These are phyloP conservation scores for Cyclanthera cordifolia DNA, from an alignment of 306 rosid genomes.

Conservation along the genomic window DNA sequence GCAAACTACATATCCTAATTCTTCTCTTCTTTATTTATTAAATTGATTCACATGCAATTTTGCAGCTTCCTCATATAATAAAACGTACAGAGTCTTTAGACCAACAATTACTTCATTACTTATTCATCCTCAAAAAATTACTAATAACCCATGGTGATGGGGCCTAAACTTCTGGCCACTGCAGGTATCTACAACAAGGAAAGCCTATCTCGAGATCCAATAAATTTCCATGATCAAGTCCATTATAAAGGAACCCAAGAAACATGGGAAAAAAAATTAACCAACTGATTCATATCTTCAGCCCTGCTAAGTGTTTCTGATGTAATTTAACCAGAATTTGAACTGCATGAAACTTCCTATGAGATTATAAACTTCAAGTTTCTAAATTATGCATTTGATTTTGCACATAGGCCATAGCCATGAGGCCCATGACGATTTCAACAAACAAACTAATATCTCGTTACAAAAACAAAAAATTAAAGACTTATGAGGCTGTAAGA, in stretches of 20 bases:
- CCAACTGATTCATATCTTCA: not conserved
- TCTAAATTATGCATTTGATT: not conserved
- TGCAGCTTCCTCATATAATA: conserved; percentile 1
- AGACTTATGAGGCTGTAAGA: not conserved
- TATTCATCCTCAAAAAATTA: not conserved
- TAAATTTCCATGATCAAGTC: not conserved
- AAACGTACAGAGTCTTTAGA: not conserved
- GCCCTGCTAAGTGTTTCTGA: not conserved
- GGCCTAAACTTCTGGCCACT: not conserved
- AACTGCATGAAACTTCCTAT: not conserved
- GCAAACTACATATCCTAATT: not conserved
- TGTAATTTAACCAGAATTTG: not conserved
- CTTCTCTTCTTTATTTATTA: not conserved
- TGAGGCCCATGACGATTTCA: not conserved
- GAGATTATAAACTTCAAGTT: not conserved
- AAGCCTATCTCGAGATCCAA: not conserved
- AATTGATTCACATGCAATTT: not conserved
- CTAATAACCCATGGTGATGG: not conserved
- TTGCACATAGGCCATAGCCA: not conserved
- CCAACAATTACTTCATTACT: not conserved
- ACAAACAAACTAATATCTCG: not conserved
- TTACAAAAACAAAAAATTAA: not conserved
- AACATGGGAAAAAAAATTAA: not conserved
- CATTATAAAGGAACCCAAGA: not conserved
- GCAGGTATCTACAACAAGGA: not conserved